These are phyloP conservation scores for Lipomyces kockii DNA, from an alignment of 805 yeast genomes.

Conservation along the genomic window DNA sequence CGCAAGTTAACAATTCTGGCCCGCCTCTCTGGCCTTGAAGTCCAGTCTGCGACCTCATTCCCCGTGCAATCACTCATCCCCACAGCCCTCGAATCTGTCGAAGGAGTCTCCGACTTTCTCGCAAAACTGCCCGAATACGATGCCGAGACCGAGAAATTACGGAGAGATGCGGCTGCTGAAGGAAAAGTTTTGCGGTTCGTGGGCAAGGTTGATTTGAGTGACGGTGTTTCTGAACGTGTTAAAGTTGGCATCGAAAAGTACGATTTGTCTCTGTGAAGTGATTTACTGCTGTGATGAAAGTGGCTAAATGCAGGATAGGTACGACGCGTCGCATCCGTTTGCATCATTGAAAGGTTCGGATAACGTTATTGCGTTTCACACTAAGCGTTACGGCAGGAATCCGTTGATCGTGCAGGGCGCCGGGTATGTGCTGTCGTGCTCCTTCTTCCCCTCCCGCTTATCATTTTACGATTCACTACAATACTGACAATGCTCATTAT, in stretches of 20 bases:
- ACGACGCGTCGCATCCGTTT: conserved; percentile 88
- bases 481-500: conserved; percentile 38
- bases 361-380: conserved; percentile 88
- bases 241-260: conserved; percentile 79
- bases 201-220: conserved; percentile 77
- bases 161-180: conserved; percentile 79
- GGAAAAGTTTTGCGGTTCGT: conserved; percentile 91
- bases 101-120: conserved; percentile 56
- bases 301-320: conserved; percentile 47
- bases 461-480: conserved; percentile 38
- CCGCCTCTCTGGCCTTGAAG: conserved; percentile 83
- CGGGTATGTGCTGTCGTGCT: conserved; percentile 50
- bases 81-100: conserved; percentile 72
- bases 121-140: conserved; percentile 82
- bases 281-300: background rate
- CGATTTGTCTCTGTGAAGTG: background rate
- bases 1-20: conserved; percentile 97
- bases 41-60: conserved; percentile 88
- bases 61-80: conserved; percentile 95
- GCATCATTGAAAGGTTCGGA: conserved; percentile 96
- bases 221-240: conserved; percentile 52
- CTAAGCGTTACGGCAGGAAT: conserved; percentile 82
- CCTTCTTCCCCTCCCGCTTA: background rate
- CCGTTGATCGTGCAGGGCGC: conserved; percentile 98
- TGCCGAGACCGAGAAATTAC: conserved; percentile 72